phyloP scores from a whole-genome alignment of 805 yeast genomes.

The Ascoidea rubescens region DNA sequence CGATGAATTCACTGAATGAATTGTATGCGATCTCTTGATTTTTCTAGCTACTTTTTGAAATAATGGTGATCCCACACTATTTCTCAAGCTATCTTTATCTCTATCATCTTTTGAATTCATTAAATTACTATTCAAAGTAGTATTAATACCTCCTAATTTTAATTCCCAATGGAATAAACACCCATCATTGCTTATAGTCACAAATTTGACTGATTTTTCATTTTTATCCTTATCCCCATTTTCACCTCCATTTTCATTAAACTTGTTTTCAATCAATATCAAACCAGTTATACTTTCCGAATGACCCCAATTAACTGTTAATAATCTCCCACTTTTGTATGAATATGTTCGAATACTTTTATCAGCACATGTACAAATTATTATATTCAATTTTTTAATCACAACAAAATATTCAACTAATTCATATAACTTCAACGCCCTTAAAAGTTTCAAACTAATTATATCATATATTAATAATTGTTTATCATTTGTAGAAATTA shows the following conservation, averaged over 20 bases:
- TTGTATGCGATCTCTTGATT: not conserved
- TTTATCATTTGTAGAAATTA: constrained; percentile 40
- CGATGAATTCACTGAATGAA: not conserved
- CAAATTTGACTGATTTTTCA: constrained; percentile 12
- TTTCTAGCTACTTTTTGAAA: not conserved
- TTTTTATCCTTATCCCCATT: no score
- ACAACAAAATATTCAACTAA: constrained; percentile 30
- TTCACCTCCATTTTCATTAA: not conserved
- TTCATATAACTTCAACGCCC: constrained; percentile 27
- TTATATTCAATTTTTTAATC: constrained; percentile 12
- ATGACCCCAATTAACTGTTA: constrained; percentile 47
- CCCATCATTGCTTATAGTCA: constrained; percentile 38
- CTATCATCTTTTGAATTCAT: not conserved
- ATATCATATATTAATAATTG: constrained; percentile 26
- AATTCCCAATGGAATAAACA: constrained; percentile 37
- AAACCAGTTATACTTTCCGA: constrained; percentile 37
- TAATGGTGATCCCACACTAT: not conserved
- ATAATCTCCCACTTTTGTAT: constrained; percentile 28
- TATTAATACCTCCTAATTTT: not conserved
- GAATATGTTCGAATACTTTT: constrained; percentile 40
- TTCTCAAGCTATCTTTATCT: not conserved
- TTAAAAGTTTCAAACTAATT: constrained; percentile 18
- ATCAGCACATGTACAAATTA: constrained; percentile 37
- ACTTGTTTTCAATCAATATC: constrained; percentile 12
- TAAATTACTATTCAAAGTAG: not conserved